Percentiles rank a stretch among this genome's conserved stretches.
These are phyloP conservation scores for Pythium phragmitis DNA, from an alignment of 352 stramenopile species.

Conservation along the genomic window DNA sequence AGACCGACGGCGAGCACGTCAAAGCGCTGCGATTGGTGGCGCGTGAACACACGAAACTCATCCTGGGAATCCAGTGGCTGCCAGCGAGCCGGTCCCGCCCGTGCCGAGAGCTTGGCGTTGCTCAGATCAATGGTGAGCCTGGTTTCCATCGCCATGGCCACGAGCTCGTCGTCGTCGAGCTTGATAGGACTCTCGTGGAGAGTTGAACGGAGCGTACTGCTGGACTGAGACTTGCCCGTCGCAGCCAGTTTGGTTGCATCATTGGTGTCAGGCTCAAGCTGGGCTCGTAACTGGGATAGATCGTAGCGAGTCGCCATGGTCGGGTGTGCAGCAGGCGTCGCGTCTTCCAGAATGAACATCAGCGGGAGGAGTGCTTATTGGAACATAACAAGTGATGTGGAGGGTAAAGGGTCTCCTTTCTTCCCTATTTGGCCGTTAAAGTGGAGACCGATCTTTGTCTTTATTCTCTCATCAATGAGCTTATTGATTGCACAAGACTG, in stretches of 20 bases:
- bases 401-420: too few relatives aligned
- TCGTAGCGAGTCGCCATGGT: too few relatives aligned
- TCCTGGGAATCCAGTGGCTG: background rate
- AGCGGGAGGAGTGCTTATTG: too few relatives aligned
- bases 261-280: conserved; percentile 2
- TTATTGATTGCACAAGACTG: too few relatives aligned
- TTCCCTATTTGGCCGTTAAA: too few relatives aligned
- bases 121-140: conserved; percentile 2
- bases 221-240: background rate
- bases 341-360: too few relatives aligned
- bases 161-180: conserved; percentile 1
- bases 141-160: background rate
- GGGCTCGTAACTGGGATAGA: too few relatives aligned
- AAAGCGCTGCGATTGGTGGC: conserved; percentile 9
- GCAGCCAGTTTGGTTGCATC: background rate
- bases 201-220: background rate
- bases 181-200: background rate
- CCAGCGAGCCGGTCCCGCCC: background rate
- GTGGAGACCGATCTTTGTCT: too few relatives aligned
- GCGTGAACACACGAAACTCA: conserved; percentile 9
- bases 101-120: background rate
- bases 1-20: conserved; percentile 13
- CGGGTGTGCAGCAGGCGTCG: too few relatives aligned
- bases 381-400: too few relatives aligned
- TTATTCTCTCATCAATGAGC: too few relatives aligned